These are phyloP conservation scores for Pseudoturritis turrita DNA, from an alignment of 345 rosid genomes.

Conservation along the genomic window DNA sequence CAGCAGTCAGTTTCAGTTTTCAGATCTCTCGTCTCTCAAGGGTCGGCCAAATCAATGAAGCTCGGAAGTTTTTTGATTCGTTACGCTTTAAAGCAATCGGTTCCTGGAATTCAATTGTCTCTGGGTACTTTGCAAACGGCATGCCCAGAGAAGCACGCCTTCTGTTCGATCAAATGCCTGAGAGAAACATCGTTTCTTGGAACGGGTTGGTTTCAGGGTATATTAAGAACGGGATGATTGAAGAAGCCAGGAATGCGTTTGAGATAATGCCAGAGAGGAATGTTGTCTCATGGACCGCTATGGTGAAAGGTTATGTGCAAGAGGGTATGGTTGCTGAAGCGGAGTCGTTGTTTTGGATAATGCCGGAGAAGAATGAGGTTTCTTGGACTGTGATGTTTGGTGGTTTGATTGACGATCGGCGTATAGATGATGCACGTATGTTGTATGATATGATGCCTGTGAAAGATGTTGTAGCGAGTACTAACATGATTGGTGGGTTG, in stretches of 20 bases:
- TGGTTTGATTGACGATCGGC: slow-evolving; percentile 55
- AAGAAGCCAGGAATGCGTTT: slow-evolving; percentile 50
- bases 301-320: slow-evolving; percentile 66
- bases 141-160: slow-evolving; percentile 45
- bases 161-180: slow-evolving; percentile 65
- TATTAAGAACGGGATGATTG: slow-evolving; percentile 49
- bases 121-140: slow-evolving; percentile 52
- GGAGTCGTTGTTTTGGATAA: slow-evolving; percentile 58
- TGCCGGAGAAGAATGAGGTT: slow-evolving; percentile 73
- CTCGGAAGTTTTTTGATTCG: slow-evolving; percentile 57
- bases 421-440: slow-evolving; percentile 52
- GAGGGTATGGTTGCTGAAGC: slow-evolving; percentile 56
- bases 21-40: slow-evolving; percentile 51
- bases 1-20: slow-evolving; percentile 24
- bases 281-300: slow-evolving; percentile 71
- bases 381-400: slow-evolving; percentile 88
- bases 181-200: slow-evolving; percentile 66
- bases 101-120: slow-evolving; percentile 66
- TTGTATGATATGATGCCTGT: slow-evolving; percentile 63
- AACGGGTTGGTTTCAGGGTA: slow-evolving; percentile 70
- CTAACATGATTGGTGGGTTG: slow-evolving; percentile 71
- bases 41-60: slow-evolving; percentile 48
- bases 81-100: slow-evolving; percentile 36
- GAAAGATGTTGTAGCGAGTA: slow-evolving; percentile 76
- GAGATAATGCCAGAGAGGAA: slow-evolving; percentile 65